phyloP scores from a whole-genome alignment of 495 filamentous ascomycete species.

The Neurospora terricola region DNA sequence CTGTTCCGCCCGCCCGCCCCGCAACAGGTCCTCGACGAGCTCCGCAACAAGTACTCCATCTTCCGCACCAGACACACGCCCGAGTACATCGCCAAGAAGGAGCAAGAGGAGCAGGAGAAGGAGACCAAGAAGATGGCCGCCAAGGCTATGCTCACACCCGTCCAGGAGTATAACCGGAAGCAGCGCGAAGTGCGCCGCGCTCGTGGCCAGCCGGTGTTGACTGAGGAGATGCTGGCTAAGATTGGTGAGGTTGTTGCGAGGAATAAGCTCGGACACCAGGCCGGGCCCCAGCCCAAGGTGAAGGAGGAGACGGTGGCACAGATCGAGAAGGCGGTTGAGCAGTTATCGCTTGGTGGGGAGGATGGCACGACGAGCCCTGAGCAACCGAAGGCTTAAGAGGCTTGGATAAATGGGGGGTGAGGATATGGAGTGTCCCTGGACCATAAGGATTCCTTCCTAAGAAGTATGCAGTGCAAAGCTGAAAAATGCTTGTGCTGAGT shows the following conservation, averaged over 20 bases:
- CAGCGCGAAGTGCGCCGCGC: constrained; percentile 33
- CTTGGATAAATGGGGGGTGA: background rate
- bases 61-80: constrained; percentile 75
- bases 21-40: constrained; percentile 66
- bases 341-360: constrained; percentile 11
- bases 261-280: constrained; percentile 27
- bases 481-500: background rate
- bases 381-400: constrained; percentile 5
- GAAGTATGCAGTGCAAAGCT: background rate
- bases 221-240: constrained; percentile 50
- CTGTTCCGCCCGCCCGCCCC: constrained; percentile 73
- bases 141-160: constrained; percentile 44
- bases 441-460: background rate
- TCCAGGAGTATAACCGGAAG: constrained; percentile 41
- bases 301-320: background rate
- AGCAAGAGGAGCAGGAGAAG: constrained; percentile 51
- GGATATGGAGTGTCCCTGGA: background rate
- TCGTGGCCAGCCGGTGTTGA: constrained; percentile 40
- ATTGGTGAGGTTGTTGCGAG: constrained; percentile 56
- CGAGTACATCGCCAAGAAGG: constrained; percentile 52
- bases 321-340: constrained; percentile 13
- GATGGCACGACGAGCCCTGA: constrained; percentile 1
- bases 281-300: background rate
- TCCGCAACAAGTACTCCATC: constrained; percentile 72
- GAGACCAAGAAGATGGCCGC: constrained; percentile 41